Evolutionary conservation across 2,329 filamentous ascomycete species (phyloP).

Genomic region (Salinomyces thailandicus): DNA sequence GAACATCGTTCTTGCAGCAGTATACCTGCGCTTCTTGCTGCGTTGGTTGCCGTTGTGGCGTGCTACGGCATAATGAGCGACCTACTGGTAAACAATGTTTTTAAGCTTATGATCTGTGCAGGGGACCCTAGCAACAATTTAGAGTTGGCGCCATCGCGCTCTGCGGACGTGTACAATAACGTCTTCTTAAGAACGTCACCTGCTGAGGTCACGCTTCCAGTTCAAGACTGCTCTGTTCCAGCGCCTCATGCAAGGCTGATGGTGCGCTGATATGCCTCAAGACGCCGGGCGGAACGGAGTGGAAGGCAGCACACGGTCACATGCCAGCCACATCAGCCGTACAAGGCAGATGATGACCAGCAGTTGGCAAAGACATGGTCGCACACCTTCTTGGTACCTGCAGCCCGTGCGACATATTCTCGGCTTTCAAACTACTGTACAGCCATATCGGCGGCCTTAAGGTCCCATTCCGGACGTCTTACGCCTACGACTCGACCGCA

Average conservation of each 20-base stretch:
- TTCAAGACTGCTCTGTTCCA: no score
- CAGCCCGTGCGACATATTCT: constrained; percentile 1
- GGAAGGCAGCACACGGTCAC: not conserved
- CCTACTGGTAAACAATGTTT: not conserved
- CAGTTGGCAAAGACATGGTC: not conserved
- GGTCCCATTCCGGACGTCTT: no score
- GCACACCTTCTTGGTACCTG: constrained; percentile 2
- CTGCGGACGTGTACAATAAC: no score
- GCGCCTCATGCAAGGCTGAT: no score
- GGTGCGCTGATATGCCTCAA: not conserved
- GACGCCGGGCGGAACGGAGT: not conserved
- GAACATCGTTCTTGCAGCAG: not conserved
- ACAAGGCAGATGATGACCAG: not conserved
- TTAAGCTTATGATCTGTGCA: not conserved
- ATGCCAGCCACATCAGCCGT: not conserved
- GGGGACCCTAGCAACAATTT: not conserved
- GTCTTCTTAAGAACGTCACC: no score
- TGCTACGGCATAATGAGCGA: not conserved
- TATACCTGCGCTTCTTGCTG: not conserved
- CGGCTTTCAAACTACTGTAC: not conserved
- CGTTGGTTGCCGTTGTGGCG: not conserved
- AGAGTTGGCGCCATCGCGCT: not conserved
- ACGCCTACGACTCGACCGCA: not conserved
- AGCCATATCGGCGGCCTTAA: not conserved
- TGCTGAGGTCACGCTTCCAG: no score